These are phyloP conservation scores for Fusarium oligoseptatum DNA, from an alignment of 2,329 filamentous ascomycete genomes.

Conservation along the genomic window DNA sequence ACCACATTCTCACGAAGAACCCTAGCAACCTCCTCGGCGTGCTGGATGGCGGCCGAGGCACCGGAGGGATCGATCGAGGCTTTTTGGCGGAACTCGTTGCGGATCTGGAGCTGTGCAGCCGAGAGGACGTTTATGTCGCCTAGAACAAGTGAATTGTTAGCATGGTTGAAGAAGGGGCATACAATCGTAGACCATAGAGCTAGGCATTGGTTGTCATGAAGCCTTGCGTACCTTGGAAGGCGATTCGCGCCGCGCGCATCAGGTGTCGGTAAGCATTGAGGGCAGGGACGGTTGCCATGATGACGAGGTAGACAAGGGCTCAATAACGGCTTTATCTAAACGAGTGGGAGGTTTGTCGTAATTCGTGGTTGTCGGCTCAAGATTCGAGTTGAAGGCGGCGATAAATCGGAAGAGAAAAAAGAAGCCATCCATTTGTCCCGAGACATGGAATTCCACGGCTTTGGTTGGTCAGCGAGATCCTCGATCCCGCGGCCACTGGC, in stretches of 20 bases:
- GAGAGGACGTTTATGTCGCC: conserved; percentile 77
- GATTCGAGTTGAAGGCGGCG: conserved; percentile 9
- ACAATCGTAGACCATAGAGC: too few relatives aligned
- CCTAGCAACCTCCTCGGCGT: conserved; percentile 85
- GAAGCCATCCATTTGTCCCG: background rate
- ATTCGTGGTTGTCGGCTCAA: background rate
- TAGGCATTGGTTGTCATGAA: background rate
- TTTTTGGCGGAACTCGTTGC: conserved; percentile 79
- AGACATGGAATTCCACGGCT: background rate
- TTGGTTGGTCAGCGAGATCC: conserved; percentile 2
- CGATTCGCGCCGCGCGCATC: conserved; percentile 83
- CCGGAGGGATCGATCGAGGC: conserved; percentile 69
- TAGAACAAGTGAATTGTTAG: conserved; percentile 52
- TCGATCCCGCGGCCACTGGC: background rate
- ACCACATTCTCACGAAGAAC: conserved; percentile 89
- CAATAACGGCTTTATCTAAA: background rate
- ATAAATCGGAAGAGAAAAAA: conserved; percentile 33
- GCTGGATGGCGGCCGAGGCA: conserved; percentile 74
- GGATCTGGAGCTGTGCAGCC: conserved; percentile 80
- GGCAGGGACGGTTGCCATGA: conserved; percentile 64
- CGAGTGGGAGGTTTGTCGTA: background rate
- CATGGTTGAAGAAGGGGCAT: background rate
- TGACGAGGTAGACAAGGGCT: background rate
- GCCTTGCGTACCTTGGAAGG: conserved; percentile 78
- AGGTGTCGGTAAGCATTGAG: conserved; percentile 84